A percentile compares a stretch with the other conserved stretches of the same genome.
Evolutionary conservation across 2,329 filamentous ascomycete species (phyloP).

Genomic region (Stemphylium beticola): DNA sequence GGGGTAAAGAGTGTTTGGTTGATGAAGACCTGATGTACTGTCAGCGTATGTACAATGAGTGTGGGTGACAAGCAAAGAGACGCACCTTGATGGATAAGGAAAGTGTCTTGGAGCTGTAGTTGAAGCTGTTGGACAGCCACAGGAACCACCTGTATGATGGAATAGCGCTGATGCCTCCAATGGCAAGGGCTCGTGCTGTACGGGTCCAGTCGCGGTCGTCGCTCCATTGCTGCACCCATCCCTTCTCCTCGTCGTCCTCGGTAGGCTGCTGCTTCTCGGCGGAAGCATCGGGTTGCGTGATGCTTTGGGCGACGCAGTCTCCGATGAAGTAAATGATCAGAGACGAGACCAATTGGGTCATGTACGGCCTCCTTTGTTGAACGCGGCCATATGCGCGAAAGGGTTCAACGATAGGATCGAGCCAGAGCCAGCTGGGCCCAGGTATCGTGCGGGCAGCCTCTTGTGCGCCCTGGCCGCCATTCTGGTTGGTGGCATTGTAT

Average conservation of each 20-base stretch:
- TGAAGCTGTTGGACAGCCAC: slow-evolving; percentile 81
- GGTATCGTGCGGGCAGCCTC: slow-evolving; percentile 45
- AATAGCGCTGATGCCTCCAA: slow-evolving; percentile 75
- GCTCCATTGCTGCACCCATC: slow-evolving; percentile 50
- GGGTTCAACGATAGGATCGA: slow-evolving; percentile 54
- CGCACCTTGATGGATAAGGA: slow-evolving; percentile 72
- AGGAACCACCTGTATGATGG: slow-evolving; percentile 85
- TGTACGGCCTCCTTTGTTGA: slow-evolving; percentile 74
- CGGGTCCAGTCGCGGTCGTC: slow-evolving; percentile 58
- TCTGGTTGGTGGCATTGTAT: slow-evolving; percentile 27
- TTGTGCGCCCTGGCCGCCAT: slow-evolving; percentile 25
- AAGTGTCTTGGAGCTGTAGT: slow-evolving; percentile 74
- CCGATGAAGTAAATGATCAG: slow-evolving; percentile 80
- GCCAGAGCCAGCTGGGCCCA: slow-evolving; percentile 54
- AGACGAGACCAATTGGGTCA: slow-evolving; percentile 78
- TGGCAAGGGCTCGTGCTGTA: slow-evolving; percentile 73
- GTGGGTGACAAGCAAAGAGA: not conserved
- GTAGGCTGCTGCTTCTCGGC: not conserved
- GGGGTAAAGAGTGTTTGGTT: slow-evolving; percentile 85
- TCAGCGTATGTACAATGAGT: not conserved
- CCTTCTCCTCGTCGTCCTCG: slow-evolving; percentile 30
- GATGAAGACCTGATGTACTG: slow-evolving; percentile 63
- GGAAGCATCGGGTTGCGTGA: slow-evolving; percentile 45
- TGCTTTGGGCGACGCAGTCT: slow-evolving; percentile 77
- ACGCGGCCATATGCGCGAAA: slow-evolving; percentile 69